Conservation (phyloP, 192 early-diverging fungal species). For the Coemansia sp. region DNA sequence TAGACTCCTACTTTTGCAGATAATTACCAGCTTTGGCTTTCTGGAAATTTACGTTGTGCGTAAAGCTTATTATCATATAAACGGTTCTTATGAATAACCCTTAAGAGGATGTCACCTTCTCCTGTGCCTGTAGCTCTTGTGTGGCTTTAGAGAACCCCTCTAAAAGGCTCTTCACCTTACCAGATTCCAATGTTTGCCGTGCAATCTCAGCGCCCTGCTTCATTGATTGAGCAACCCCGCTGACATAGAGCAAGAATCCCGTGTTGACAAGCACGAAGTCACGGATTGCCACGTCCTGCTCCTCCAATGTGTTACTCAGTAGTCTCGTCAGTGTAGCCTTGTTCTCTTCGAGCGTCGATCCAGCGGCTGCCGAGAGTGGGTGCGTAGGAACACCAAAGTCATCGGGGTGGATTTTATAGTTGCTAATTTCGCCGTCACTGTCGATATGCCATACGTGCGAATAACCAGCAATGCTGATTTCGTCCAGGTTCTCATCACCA, state of each 20-base stretch:
- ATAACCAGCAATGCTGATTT: conserved; percentile 83
- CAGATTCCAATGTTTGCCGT: conserved; percentile 66
- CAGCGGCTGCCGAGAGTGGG: conserved; percentile 65
- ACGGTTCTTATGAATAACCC: neutral
- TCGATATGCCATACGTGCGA: conserved; percentile 88
- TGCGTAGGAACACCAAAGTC: conserved; percentile 87
- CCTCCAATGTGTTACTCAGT: conserved; percentile 63
- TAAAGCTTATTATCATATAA: neutral
- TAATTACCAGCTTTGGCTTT: neutral
- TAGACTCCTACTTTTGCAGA: neutral
- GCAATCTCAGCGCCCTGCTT: conserved; percentile 79
- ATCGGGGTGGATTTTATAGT: conserved; percentile 68
- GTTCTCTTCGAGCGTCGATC: conserved; percentile 73
- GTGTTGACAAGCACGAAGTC: conserved; percentile 94
- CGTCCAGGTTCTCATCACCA: conserved; percentile 88
- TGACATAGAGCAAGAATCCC: conserved; percentile 79
- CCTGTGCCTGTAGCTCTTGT: conserved; percentile 15
- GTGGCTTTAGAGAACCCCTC: conserved; percentile 60
- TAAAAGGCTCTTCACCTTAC: conserved; percentile 64
- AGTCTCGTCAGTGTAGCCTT: conserved; percentile 68
- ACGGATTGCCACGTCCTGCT: conserved; percentile 63
- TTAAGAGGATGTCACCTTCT: neutral
- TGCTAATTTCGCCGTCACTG: conserved; percentile 59
- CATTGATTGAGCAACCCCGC: conserved; percentile 70
- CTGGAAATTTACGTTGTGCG: neutral